Evolutionary conservation across 164 flowering plant species (phyloP).

Genomic region (Vitis rotundifolia): DNA sequence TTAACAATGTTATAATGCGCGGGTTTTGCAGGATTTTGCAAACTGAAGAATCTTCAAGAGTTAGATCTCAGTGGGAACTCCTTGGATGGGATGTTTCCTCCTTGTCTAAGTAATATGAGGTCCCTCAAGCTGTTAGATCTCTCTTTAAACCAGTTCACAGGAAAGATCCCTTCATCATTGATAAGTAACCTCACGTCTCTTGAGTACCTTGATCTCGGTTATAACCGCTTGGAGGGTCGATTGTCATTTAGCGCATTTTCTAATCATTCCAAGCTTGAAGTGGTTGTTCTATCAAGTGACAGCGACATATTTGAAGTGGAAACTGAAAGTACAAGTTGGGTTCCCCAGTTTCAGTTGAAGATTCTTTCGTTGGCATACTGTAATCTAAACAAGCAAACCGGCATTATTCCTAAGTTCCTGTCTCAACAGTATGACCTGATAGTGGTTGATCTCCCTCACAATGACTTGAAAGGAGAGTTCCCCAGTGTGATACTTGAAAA

Average conservation of each 20-base stretch:
- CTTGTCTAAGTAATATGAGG: background rate
- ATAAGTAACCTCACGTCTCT: background rate
- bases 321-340: background rate
- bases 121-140: too few species aligned
- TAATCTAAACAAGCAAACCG: background rate
- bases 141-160: too few species aligned
- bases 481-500: slow-evolving; percentile 10
- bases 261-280: slow-evolving; percentile 1
- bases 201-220: too few species aligned
- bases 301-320: background rate
- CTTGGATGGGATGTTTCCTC: background rate
- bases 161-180: too few species aligned
- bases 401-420: background rate
- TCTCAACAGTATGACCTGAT: background rate
- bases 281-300: background rate
- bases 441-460: slow-evolving; percentile 7
- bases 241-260: background rate
- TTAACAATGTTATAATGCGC: background rate
- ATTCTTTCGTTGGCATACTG: background rate
- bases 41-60: background rate
- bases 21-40: background rate
- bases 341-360: slow-evolving; percentile 4
- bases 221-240: too few species aligned
- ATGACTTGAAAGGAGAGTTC: slow-evolving; percentile 2
- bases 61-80: background rate